These are phyloP conservation scores for Pseudogymnoascus sp. DNA, from an alignment of 2,329 filamentous ascomycete genomes.

Conservation along the genomic window DNA sequence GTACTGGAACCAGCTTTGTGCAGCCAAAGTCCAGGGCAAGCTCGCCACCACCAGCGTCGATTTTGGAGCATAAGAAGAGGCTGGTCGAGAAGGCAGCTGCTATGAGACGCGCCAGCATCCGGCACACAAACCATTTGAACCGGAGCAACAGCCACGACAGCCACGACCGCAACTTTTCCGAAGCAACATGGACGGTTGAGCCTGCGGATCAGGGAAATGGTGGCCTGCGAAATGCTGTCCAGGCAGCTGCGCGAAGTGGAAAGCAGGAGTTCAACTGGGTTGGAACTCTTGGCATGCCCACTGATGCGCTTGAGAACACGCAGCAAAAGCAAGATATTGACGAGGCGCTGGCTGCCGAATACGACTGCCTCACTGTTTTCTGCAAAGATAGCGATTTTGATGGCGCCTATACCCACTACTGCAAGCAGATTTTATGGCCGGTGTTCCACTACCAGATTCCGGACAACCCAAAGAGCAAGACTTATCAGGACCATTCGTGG, in stretches of 20 bases:
- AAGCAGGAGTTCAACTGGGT: conserved; percentile 77
- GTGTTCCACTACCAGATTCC: conserved; percentile 98
- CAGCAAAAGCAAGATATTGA: conserved; percentile 75
- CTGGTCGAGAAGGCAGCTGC: conserved; percentile 48
- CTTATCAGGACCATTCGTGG: conserved; percentile 96
- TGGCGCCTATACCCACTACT: conserved; percentile 90
- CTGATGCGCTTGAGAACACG: conserved; percentile 67
- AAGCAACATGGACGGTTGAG: conserved; percentile 75
- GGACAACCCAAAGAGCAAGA: conserved; percentile 96
- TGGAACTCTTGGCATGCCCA: conserved; percentile 88
- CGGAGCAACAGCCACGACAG: conserved; percentile 58
- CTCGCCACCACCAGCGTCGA: conserved; percentile 64
- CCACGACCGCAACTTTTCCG: conserved; percentile 62
- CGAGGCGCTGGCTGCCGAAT: conserved; percentile 69
- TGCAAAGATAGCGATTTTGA: conserved; percentile 88
- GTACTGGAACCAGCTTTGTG: conserved; percentile 30
- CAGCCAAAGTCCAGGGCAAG: conserved; percentile 71
- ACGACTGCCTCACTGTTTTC: conserved; percentile 75
- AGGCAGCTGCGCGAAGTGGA: conserved; percentile 63
- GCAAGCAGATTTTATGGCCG: conserved; percentile 96
- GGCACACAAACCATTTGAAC: conserved; percentile 42
- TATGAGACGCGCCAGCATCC: conserved; percentile 47
- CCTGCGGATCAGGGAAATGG: conserved; percentile 87
- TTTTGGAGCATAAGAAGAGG: conserved; percentile 56
- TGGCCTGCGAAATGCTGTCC: conserved; percentile 79